A percentile compares a stretch with the other conserved stretches of the same genome.
phyloP scores from a whole-genome alignment of 2,329 filamentous ascomycete genomes.

The Botryotinia globosa region DNA sequence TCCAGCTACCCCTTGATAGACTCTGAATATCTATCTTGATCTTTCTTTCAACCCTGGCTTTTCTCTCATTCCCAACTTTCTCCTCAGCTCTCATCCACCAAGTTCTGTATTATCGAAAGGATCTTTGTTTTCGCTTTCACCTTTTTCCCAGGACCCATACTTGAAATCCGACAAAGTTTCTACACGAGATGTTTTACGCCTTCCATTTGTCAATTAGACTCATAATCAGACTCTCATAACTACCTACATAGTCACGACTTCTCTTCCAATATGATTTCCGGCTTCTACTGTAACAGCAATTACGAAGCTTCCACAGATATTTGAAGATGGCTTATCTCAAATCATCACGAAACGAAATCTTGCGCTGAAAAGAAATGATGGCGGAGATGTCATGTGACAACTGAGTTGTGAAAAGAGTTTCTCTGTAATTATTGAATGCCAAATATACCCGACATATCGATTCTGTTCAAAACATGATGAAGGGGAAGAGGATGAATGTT shows the following conservation, averaged over 20 bases:
- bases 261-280: accelerated
- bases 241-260: accelerated
- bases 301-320: neutral
- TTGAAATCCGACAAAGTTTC: neutral
- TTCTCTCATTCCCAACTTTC: neutral
- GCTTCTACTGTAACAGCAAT: neutral
- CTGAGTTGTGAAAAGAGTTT: neutral
- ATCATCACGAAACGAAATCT: neutral
- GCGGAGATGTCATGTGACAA: neutral
- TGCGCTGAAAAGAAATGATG: neutral
- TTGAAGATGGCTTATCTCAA: neutral
- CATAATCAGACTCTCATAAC: accelerated
- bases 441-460: neutral
- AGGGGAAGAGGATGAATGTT: no score
- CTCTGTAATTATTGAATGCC: accelerated
- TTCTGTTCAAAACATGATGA: neutral
- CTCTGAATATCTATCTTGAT: neutral
- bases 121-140: neutral
- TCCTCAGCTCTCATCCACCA: neutral
- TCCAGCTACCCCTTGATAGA: neutral
- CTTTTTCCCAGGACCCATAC: neutral
- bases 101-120: neutral
- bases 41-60: neutral
- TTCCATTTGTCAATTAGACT: neutral
- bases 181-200: neutral